A percentile compares a stretch with the other conserved stretches of the same genome.
Evolutionary conservation across 2,329 filamentous ascomycete species (phyloP).

Genomic region (Arthrobotrys iridis): DNA sequence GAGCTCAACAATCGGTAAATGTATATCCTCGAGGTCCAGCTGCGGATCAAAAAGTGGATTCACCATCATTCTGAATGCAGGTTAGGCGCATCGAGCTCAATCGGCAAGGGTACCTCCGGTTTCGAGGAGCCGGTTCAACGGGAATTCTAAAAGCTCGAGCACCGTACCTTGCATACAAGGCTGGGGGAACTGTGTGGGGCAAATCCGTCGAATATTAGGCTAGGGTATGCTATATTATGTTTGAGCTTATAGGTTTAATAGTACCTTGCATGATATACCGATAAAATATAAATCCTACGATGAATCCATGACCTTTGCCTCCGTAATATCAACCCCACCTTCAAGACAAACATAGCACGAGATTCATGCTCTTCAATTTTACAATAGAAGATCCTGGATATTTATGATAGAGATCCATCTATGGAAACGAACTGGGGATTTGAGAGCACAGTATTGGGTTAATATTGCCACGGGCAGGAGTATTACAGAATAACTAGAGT

Average conservation of each 20-base stretch:
- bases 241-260: slow-evolving; percentile 1
- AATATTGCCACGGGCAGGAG: too few species aligned
- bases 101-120: neutral
- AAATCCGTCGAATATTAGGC: slow-evolving; percentile 10
- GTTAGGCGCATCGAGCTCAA: neutral
- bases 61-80: neutral
- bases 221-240: slow-evolving; percentile 4
- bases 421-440: too few species aligned
- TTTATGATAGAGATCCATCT: too few species aligned
- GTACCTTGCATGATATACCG: neutral
- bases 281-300: slow-evolving; percentile 14
- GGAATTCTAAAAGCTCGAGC: neutral
- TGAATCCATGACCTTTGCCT: too few species aligned
- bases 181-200: neutral
- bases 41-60: neutral
- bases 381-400: too few species aligned
- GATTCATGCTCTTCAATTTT: neutral
- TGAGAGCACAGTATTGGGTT: too few species aligned
- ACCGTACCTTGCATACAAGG: slow-evolving; percentile 4
- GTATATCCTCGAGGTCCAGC: neutral
- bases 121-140: slow-evolving; percentile 2
- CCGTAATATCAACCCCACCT: neutral
- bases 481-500: too few species aligned
- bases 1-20: neutral
- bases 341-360: neutral